Evolutionary conservation across 2,329 filamentous ascomycete species (phyloP).

Genomic region (Fusarium sp.): DNA sequence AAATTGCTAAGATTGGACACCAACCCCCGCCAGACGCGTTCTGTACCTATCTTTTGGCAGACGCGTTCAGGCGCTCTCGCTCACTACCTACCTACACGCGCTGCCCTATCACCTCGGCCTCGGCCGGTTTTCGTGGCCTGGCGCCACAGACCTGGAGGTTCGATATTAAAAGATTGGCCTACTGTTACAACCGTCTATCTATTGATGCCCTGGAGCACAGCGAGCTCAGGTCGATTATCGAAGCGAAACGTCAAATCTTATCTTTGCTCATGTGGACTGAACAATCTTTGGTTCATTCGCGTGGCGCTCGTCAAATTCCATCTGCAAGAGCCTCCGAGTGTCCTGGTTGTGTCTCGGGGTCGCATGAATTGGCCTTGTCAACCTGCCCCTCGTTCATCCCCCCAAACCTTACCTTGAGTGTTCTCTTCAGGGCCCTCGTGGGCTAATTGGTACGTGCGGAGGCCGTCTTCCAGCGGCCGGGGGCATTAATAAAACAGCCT

Average conservation of each 20-base stretch:
- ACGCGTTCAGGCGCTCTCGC: slow-evolving; percentile 23
- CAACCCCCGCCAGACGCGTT: slow-evolving; percentile 23
- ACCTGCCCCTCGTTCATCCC: slow-evolving; percentile 37
- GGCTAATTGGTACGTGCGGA: slow-evolving; percentile 37
- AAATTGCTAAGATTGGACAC: slow-evolving; percentile 19
- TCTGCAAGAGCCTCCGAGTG: slow-evolving; percentile 15
- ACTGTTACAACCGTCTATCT: slow-evolving; percentile 9
- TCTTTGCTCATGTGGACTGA: not conserved
- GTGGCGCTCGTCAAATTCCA: slow-evolving; percentile 32
- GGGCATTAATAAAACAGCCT: slow-evolving; percentile 42
- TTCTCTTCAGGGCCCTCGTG: slow-evolving; percentile 29
- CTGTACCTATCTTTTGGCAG: not conserved
- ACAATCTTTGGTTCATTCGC: slow-evolving; percentile 16
- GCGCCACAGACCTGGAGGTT: slow-evolving; percentile 18
- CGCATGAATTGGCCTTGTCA: slow-evolving; percentile 42
- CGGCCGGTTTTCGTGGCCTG: slow-evolving; percentile 20
- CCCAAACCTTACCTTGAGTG: slow-evolving; percentile 21
- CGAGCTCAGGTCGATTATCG: slow-evolving; percentile 1
- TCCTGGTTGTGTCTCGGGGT: slow-evolving; percentile 35
- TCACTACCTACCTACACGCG: slow-evolving; percentile 18
- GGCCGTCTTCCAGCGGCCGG: slow-evolving; percentile 43
- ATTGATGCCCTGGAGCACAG: slow-evolving; percentile 9
- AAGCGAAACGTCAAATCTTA: slow-evolving; percentile 3
- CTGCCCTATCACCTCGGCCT: slow-evolving; percentile 32
- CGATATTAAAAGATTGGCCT: not conserved